Conservation (phyloP, 2,329 filamentous ascomycete species). For the Incumbomyces lentus region DNA sequence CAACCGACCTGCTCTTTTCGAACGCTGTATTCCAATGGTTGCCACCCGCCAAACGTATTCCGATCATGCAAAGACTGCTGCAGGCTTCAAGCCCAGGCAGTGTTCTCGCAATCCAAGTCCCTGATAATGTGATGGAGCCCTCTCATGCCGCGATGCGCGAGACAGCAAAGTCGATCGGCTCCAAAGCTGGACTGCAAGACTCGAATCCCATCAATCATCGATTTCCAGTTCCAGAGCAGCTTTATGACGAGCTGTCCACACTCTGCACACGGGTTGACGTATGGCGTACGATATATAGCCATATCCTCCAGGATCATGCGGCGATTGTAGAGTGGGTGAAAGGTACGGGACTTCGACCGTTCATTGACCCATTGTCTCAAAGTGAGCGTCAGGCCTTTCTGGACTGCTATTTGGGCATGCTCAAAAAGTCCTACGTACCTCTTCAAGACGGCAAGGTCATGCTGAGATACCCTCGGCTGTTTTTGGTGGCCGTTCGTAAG, state of each 20-base stretch:
- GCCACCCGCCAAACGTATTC: conserved; percentile 32
- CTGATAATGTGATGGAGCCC: conserved; percentile 41
- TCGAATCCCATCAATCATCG: conserved; percentile 33
- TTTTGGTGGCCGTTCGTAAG: conserved; percentile 39
- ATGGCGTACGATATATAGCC: conserved; percentile 47
- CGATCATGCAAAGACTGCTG: conserved; percentile 37
- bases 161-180: conserved; percentile 35
- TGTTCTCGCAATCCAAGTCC: conserved; percentile 46
- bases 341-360: conserved; percentile 47
- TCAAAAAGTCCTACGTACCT: conserved; percentile 37
- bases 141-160: conserved; percentile 43
- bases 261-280: conserved; percentile 37
- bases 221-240: conserved; percentile 38
- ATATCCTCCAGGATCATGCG: conserved; percentile 38
- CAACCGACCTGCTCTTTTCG: conserved; percentile 41
- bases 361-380: conserved; percentile 37
- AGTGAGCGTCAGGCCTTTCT: conserved; percentile 37
- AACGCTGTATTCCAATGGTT: conserved; percentile 55
- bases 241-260: conserved; percentile 41
- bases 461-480: conserved; percentile 46
- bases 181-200: conserved; percentile 16
- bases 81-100: conserved; percentile 32
- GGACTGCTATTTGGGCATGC: conserved; percentile 34
- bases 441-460: conserved; percentile 44
- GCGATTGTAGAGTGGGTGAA: conserved; percentile 52